These are phyloP conservation scores for Coemansia brasiliensis DNA, from an alignment of 192 early-diverging fungal species.

Conservation along the genomic window DNA sequence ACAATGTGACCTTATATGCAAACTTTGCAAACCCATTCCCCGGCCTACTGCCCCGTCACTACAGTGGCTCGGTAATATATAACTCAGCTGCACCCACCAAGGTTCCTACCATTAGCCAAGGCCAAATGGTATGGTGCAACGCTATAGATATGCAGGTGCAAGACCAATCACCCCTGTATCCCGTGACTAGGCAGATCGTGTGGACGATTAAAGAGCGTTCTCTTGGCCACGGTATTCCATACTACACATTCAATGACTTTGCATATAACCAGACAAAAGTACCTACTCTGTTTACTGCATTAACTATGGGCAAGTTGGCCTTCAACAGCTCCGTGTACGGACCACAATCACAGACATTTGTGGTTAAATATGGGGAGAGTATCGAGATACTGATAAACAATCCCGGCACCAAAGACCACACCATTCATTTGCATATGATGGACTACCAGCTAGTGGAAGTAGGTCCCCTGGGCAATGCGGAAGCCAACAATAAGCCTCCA, in stretches of 20 bases:
- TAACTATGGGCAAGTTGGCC: slow-evolving; percentile 3
- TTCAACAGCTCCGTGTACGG: not conserved
- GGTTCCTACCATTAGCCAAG: not conserved
- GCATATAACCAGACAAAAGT: not conserved
- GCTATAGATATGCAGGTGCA: not conserved
- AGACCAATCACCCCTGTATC: not conserved
- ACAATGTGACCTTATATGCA: slow-evolving; percentile 67
- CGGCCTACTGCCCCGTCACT: slow-evolving; percentile 39
- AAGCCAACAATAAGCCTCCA: not conserved
- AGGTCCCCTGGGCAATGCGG: slow-evolving; percentile 3
- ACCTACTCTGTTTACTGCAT: not conserved
- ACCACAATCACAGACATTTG: not conserved
- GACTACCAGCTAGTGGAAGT: slow-evolving; percentile 20
- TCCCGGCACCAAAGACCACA: not conserved
- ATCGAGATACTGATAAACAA: slow-evolving; percentile 9
- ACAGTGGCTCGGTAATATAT: slow-evolving; percentile 22
- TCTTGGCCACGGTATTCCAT: not conserved
- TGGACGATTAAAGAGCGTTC: not conserved
- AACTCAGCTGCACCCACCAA: not conserved
- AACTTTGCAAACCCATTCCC: not conserved
- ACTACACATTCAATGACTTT: not conserved
- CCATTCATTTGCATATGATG: slow-evolving; percentile 13
- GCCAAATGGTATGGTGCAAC: slow-evolving; percentile 1
- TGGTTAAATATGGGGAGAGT: not conserved
- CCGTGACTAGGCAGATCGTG: not conserved